Conservation (phyloP, 2,329 filamentous ascomycete genomes). For the Talaromyces sp. region DNA sequence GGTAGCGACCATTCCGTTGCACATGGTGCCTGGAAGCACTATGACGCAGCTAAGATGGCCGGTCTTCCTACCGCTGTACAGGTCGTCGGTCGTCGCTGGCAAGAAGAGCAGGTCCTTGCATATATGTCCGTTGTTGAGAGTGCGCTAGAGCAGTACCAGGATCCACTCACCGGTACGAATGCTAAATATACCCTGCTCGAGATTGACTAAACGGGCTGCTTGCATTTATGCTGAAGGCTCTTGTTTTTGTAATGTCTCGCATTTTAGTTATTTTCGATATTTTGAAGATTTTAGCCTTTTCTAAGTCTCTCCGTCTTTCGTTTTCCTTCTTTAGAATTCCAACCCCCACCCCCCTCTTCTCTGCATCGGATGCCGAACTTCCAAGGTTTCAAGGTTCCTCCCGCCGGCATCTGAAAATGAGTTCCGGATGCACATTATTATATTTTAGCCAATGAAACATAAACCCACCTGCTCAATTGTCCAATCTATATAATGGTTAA, state of each 20-base stretch:
- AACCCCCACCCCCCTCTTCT: not conserved
- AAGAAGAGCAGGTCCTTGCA: slow-evolving; percentile 85
- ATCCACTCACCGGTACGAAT: slow-evolving; percentile 35
- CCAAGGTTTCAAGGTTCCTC: not conserved
- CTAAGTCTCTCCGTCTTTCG: not conserved
- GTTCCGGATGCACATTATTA: too few relatives aligned
- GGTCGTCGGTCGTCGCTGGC: slow-evolving; percentile 74
- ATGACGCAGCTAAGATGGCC: slow-evolving; percentile 80
- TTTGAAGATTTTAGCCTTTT: not conserved
- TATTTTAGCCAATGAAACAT: not conserved
- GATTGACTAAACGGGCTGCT: slow-evolving; percentile 32
- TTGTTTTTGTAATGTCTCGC: too few relatives aligned
- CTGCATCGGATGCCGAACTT: not conserved
- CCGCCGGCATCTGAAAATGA: not conserved
- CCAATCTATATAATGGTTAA: too few relatives aligned
- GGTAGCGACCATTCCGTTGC: slow-evolving; percentile 75
- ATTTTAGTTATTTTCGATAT: too few relatives aligned
- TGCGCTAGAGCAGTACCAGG: slow-evolving; percentile 60
- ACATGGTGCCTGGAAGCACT: slow-evolving; percentile 80
- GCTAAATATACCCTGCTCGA: slow-evolving; percentile 42
- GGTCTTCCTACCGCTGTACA: slow-evolving; percentile 86
- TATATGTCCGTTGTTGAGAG: slow-evolving; percentile 79
- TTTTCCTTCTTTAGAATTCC: not conserved
- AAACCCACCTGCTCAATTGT: too few relatives aligned
- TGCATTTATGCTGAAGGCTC: too few relatives aligned